phyloP scores from a whole-genome alignment of 1,284 basidiomycete genomes.

The Trametes hirsuta region DNA sequence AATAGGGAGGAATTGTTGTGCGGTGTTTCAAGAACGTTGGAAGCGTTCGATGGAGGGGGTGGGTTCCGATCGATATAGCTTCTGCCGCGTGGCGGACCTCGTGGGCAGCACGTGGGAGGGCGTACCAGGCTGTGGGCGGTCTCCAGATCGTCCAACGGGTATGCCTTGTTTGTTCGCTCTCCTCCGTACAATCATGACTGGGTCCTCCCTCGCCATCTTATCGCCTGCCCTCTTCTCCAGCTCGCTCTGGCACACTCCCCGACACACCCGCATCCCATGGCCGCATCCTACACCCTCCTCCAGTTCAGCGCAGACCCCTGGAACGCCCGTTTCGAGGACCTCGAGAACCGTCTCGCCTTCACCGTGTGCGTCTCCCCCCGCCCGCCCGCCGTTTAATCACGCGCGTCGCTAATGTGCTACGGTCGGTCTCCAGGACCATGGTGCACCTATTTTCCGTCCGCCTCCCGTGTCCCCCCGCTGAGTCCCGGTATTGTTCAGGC shows the following conservation, averaged over 20 bases:
- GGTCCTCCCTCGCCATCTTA: constrained; percentile 8
- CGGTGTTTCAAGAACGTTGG: constrained; percentile 17
- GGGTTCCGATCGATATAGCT: constrained; percentile 25
- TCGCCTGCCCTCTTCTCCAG: constrained; percentile 9
- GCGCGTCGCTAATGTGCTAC: constrained; percentile 7
- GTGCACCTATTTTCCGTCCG: not conserved
- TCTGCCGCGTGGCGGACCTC: constrained; percentile 28
- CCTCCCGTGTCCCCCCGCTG: not conserved
- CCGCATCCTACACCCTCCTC: constrained; percentile 51
- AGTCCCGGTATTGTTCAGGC: constrained; percentile 39
- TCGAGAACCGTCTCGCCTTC: constrained; percentile 64
- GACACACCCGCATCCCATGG: constrained; percentile 36
- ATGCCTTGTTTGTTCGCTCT: constrained; percentile 30
- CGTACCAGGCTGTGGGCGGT: constrained; percentile 18
- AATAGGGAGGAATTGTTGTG: constrained; percentile 9
- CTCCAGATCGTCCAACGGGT: constrained; percentile 16
- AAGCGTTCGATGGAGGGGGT: not conserved
- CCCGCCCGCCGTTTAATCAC: not conserved
- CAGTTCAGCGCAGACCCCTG: constrained; percentile 68
- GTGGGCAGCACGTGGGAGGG: constrained; percentile 33
- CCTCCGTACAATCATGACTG: constrained; percentile 16
- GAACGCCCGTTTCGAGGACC: constrained; percentile 61
- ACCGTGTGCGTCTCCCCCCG: constrained; percentile 53
- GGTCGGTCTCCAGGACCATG: constrained; percentile 18
- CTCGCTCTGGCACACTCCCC: constrained; percentile 17